Conservation (phyloP, 2,329 filamentous ascomycete genomes). For the Erysiphe neolycopersici region DNA sequence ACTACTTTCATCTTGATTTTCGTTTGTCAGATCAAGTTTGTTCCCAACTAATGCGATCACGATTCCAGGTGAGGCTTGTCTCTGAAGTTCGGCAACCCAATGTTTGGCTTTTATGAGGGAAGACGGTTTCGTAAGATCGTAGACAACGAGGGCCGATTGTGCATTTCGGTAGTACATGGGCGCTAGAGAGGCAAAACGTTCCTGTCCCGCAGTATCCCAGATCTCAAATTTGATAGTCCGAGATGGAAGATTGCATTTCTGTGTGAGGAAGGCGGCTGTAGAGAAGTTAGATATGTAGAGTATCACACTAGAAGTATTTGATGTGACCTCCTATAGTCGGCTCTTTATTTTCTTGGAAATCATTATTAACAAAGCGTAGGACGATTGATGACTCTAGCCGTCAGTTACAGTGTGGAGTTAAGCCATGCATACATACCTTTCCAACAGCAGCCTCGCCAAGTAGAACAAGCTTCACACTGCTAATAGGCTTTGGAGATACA, state of each 20-base stretch:
- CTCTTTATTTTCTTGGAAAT: slow-evolving; percentile 99
- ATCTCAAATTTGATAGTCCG: slow-evolving; percentile 88
- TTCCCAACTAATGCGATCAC: slow-evolving; percentile 94
- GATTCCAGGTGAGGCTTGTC: slow-evolving; percentile 85
- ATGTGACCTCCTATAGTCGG: slow-evolving; percentile 75
- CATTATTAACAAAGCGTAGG: slow-evolving; percentile 95
- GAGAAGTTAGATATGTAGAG: slow-evolving; percentile 1
- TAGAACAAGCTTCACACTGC: slow-evolving; percentile 97
- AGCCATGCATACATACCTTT: slow-evolving; percentile 40
- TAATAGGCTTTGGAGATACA: slow-evolving; percentile 74
- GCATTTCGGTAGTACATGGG: slow-evolving; percentile 99
- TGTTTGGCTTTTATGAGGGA: slow-evolving; percentile 93
- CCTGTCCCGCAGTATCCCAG: slow-evolving; percentile 95
- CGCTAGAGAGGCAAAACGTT: slow-evolving; percentile 85
- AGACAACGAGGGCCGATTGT: slow-evolving; percentile 89
- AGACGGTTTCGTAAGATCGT: slow-evolving; percentile 91
- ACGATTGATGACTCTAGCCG: slow-evolving; percentile 63
- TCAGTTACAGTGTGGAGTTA: slow-evolving; percentile 3
- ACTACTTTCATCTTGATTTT: slow-evolving; percentile 21
- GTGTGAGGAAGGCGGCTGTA: slow-evolving; percentile 82
- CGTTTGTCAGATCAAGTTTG: slow-evolving; percentile 69
- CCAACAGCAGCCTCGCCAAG: slow-evolving; percentile 93
- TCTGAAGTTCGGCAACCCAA: slow-evolving; percentile 93
- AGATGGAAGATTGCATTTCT: slow-evolving; percentile 90
- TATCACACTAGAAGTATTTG: neutral